Percentiles rank a stretch among this genome's conserved stretches.
Evolutionary conservation across 176 grass and related monocot genomes (phyloP).

Genomic region (Calamus simplicifolius): DNA sequence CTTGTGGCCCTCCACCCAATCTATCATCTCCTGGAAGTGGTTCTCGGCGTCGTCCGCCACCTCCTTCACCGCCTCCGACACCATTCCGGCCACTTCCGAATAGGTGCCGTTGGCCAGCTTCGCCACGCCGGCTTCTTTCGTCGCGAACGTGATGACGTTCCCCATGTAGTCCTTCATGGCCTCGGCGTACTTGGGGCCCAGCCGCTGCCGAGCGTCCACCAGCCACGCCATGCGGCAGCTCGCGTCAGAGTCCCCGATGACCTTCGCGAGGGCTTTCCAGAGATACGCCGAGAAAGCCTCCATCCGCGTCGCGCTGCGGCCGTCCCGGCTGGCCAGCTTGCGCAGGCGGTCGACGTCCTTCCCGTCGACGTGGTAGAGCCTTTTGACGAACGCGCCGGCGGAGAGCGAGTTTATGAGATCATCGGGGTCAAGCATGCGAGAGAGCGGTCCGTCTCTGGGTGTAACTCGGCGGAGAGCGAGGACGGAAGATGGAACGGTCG

Average conservation of each 20-base stretch:
- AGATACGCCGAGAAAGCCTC: conserved; percentile 55
- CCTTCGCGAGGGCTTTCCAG: conserved; percentile 57
- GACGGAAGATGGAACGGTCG: conserved; percentile 42
- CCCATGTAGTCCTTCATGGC: conserved; percentile 33
- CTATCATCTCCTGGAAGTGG: conserved; percentile 57
- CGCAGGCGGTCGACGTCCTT: conserved; percentile 38
- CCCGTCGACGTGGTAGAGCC: conserved; percentile 44
- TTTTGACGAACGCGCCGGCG: conserved; percentile 25
- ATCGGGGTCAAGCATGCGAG: conserved; percentile 30
- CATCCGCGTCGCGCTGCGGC: conserved; percentile 32
- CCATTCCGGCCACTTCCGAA: conserved; percentile 26
- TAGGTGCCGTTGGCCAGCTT: conserved; percentile 15
- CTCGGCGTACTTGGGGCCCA: conserved; percentile 25
- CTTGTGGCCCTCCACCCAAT: conserved; percentile 72
- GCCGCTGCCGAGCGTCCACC: conserved; percentile 38
- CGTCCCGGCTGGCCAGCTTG: conserved; percentile 5
- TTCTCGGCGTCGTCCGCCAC: conserved; percentile 29
- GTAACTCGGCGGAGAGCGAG: conserved; percentile 26
- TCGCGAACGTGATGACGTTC: conserved; percentile 57
- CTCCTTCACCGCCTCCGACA: conserved; percentile 25
- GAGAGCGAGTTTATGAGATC: conserved; percentile 37
- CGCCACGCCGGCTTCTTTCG: conserved; percentile 18
- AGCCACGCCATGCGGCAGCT: conserved; percentile 63
- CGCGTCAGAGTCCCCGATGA: conserved; percentile 23
- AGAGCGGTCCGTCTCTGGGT: conserved; percentile 28